A percentile compares a stretch with the other conserved stretches of the same genome.
phyloP scores from a whole-genome alignment of 352 stramenopile species.

The Phytophthora citrophthora region DNA sequence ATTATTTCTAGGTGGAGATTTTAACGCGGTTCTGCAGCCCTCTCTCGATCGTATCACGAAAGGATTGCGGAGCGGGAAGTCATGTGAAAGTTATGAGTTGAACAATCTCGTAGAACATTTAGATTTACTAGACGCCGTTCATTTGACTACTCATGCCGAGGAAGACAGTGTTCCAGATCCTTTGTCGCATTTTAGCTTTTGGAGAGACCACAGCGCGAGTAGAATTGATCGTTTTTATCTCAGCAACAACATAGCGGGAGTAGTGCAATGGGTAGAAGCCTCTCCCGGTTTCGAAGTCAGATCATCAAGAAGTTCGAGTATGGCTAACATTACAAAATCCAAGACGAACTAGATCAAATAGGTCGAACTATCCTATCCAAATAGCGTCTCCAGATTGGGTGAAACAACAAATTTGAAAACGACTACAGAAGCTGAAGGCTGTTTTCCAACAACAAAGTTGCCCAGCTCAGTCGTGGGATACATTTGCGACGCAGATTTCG shows the following conservation, averaged over 20 bases:
- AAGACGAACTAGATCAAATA: no score
- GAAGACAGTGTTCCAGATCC: conserved; percentile 1
- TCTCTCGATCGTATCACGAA: background rate
- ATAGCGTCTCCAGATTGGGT: background rate
- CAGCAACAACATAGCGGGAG: background rate
- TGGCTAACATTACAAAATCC: background rate
- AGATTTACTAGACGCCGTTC: background rate
- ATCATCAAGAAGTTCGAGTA: background rate
- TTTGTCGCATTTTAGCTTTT: conserved; percentile 2
- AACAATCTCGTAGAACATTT: background rate
- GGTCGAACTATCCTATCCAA: background rate
- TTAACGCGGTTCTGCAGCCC: background rate
- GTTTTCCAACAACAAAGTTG: background rate
- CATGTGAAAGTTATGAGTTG: background rate
- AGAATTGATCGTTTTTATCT: background rate
- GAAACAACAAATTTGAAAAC: background rate
- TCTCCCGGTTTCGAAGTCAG: background rate
- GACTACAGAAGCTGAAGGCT: background rate
- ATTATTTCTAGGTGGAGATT: conserved; percentile 3
- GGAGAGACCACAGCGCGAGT: background rate
- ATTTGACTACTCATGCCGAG: background rate
- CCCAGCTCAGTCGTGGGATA: background rate
- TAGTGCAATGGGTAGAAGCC: background rate
- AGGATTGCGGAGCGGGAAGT: background rate
- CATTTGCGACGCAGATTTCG: background rate